Evolutionary conservation across 352 stramenopile genomes (phyloP).

Genomic region (Aphanomyces cochlioides): DNA sequence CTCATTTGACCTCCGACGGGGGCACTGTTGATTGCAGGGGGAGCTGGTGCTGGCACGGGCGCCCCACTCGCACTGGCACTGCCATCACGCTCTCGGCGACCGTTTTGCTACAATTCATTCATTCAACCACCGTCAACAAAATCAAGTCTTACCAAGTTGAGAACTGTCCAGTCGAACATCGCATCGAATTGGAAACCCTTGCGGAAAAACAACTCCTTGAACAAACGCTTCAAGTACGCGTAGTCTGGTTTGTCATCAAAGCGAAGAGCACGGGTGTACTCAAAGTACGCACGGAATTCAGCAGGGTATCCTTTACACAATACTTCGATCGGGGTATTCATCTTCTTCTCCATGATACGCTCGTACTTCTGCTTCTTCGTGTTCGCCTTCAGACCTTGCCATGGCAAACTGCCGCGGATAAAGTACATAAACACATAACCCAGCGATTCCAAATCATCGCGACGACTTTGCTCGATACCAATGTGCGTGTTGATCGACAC

Average conservation of each 20-base stretch:
- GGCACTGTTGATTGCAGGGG: background rate
- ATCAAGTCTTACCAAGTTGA: conserved; percentile 61
- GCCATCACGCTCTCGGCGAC: conserved; percentile 23
- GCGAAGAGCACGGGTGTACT: conserved; percentile 82
- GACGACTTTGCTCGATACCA: conserved; percentile 95
- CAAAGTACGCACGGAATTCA: conserved; percentile 97
- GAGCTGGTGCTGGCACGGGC: background rate
- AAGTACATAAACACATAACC: conserved; percentile 93
- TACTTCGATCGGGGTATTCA: conserved; percentile 90
- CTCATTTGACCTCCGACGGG: conserved; percentile 2
- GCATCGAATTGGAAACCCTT: conserved; percentile 99
- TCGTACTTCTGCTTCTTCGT: conserved; percentile 96
- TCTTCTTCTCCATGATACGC: conserved; percentile 99
- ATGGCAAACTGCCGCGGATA: conserved; percentile 92
- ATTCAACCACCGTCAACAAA: background rate
- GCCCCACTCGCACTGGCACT: conserved; percentile 2
- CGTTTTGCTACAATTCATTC: conserved; percentile 25
- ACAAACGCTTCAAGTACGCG: conserved; percentile 91
- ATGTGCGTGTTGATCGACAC: conserved; percentile 99
- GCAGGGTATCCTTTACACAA: conserved; percentile 93
- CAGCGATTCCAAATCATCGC: conserved; percentile 97
- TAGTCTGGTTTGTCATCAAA: conserved; percentile 89
- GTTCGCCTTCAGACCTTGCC: conserved; percentile 97
- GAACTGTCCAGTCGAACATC: conserved; percentile 99
- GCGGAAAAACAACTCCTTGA: conserved; percentile 98